Conservation (phyloP, 73 alveolate species). For the Paramecium primaurelia region DNA sequence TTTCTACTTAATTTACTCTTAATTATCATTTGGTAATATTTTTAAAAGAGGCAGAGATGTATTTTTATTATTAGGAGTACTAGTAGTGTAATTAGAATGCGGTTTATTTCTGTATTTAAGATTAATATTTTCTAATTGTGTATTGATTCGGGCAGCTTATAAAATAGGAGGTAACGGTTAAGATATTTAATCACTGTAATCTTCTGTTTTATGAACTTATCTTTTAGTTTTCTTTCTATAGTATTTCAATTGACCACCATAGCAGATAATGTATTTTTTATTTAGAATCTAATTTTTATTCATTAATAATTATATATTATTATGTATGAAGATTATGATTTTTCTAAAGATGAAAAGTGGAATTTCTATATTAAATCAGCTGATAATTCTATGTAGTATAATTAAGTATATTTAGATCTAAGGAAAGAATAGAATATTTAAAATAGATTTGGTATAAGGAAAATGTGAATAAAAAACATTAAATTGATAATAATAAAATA, state of each 20-base stretch:
- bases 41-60: background rate
- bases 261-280: background rate
- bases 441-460: slow-evolving; percentile 12
- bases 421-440: background rate
- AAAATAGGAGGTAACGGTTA: background rate
- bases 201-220: slow-evolving; percentile 9
- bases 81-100: background rate
- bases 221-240: background rate
- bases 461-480: background rate
- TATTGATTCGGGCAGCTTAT: background rate
- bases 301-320: background rate
- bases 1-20: background rate
- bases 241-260: background rate
- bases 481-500: background rate
- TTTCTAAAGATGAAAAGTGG: background rate
- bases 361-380: background rate
- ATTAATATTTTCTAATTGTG: background rate
- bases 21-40: background rate
- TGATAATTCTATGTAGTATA: background rate
- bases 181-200: background rate
- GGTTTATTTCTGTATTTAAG: background rate
- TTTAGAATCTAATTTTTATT: background rate
- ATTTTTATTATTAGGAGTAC: background rate
- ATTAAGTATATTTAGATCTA: background rate
- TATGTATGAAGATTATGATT: background rate